These are phyloP conservation scores for Acidiella bohemica DNA, from an alignment of 495 filamentous ascomycete genomes.

Conservation along the genomic window DNA sequence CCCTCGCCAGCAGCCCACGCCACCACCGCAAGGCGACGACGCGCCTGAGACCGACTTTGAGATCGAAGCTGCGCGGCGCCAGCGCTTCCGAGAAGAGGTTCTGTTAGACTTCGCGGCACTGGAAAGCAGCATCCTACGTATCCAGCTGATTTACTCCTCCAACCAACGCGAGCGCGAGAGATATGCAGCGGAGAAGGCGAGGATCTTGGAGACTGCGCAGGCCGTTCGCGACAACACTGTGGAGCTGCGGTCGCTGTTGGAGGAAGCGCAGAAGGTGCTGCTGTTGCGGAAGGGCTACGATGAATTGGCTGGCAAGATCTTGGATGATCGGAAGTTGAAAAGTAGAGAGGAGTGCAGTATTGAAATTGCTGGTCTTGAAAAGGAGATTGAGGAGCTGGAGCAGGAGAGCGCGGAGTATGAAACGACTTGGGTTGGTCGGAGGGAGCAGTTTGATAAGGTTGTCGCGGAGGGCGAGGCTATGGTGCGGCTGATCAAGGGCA, in stretches of 20 bases:
- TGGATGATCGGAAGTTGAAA: constrained; percentile 60
- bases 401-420: constrained; percentile 70
- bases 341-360: constrained; percentile 70
- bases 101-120: constrained; percentile 83
- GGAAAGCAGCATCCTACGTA: constrained; percentile 71
- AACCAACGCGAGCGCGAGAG: constrained; percentile 75
- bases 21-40: constrained; percentile 51
- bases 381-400: constrained; percentile 79
- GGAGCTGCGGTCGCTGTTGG: constrained; percentile 55
- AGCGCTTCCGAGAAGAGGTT: constrained; percentile 52
- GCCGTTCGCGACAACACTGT: constrained; percentile 63
- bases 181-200: constrained; percentile 66
- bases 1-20: constrained; percentile 48
- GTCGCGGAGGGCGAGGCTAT: constrained; percentile 83
- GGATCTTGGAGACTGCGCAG: constrained; percentile 62
- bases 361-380: constrained; percentile 64
- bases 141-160: constrained; percentile 73
- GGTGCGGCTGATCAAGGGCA: constrained; percentile 74
- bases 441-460: constrained; percentile 80
- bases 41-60: constrained; percentile 29
- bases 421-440: constrained; percentile 68
- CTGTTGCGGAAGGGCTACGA: constrained; percentile 76
- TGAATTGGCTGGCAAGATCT: constrained; percentile 74
- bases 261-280: constrained; percentile 60
- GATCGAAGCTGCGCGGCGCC: constrained; percentile 39